phyloP scores from a whole-genome alignment of 768 basidiomycete genomes.

The Termitomyces sp. region DNA sequence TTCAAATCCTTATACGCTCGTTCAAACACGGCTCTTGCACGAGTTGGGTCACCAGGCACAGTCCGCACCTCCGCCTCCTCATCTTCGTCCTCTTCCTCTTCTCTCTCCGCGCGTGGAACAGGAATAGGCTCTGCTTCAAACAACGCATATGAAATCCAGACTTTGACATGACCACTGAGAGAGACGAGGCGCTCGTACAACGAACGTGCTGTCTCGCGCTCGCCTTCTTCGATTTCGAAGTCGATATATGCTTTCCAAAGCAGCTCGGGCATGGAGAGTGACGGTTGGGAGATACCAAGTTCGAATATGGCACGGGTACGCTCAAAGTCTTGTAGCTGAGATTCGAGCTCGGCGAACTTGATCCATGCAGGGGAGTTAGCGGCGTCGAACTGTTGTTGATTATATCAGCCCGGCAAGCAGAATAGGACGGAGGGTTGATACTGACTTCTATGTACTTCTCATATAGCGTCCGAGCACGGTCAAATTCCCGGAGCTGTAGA shows the following conservation, averaged over 20 bases:
- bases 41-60: conserved; percentile 63
- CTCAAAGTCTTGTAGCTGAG: conserved; percentile 77
- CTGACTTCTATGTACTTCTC: conserved; percentile 90
- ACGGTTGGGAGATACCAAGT: conserved; percentile 76
- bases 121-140: too few relatives aligned
- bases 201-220: conserved; percentile 75
- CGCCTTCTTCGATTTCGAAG: conserved; percentile 92
- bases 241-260: conserved; percentile 96
- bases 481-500: conserved; percentile 83
- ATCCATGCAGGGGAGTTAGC: conserved; percentile 95
- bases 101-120: too few relatives aligned
- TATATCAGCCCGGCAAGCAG: background rate
- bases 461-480: conserved; percentile 85
- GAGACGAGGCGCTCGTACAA: conserved; percentile 85
- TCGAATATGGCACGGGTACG: conserved; percentile 94
- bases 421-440: conserved; percentile 1
- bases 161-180: conserved; percentile 90
- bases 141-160: conserved; percentile 93
- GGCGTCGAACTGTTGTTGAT: conserved; percentile 60
- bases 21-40: conserved; percentile 79
- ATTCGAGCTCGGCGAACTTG: conserved; percentile 89
- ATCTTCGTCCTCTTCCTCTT: too few relatives aligned
- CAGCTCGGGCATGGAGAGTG: conserved; percentile 92
- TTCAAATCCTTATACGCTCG: conserved; percentile 86
- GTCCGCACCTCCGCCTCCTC: too few relatives aligned